These are phyloP conservation scores for Medicago ruthenica DNA, from an alignment of 306 rosid species.

Conservation along the genomic window DNA sequence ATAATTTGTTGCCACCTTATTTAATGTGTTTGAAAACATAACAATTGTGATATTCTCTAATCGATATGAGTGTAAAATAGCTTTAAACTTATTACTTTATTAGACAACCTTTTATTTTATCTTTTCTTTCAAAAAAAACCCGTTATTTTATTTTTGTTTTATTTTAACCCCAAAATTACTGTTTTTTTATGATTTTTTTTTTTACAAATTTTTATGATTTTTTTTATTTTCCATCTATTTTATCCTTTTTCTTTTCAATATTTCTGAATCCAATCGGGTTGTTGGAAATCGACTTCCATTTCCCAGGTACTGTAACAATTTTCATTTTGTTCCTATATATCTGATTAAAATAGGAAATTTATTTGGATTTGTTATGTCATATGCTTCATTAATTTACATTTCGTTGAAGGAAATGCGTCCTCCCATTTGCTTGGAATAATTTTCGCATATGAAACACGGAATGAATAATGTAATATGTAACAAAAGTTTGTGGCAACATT, in stretches of 20 bases:
- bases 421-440: not conserved
- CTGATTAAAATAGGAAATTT: not conserved
- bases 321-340: constrained; percentile 1
- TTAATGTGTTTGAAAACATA: too few relatives aligned
- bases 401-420: constrained; percentile 4
- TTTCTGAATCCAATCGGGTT: constrained; percentile 37
- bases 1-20: too few relatives aligned
- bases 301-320: constrained; percentile 41
- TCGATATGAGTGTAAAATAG: too few relatives aligned
- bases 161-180: not conserved
- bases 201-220: not conserved
- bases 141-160: too few relatives aligned
- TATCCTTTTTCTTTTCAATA: constrained; percentile 19
- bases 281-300: constrained; percentile 44
- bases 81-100: not conserved
- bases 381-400: constrained; percentile 34
- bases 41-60: too few relatives aligned
- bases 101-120: not conserved
- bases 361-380: constrained; percentile 12
- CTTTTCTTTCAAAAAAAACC: too few relatives aligned
- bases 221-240: not conserved
- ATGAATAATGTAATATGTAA: not conserved
- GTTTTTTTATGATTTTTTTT: not conserved
- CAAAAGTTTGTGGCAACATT: not conserved
- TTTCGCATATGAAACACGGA: not conserved